Evolutionary conservation across 2,329 filamentous ascomycete species (phyloP), one percentile per base, ranked within the genome.

Genomic region (Exophiala oligosperma): DNA sequence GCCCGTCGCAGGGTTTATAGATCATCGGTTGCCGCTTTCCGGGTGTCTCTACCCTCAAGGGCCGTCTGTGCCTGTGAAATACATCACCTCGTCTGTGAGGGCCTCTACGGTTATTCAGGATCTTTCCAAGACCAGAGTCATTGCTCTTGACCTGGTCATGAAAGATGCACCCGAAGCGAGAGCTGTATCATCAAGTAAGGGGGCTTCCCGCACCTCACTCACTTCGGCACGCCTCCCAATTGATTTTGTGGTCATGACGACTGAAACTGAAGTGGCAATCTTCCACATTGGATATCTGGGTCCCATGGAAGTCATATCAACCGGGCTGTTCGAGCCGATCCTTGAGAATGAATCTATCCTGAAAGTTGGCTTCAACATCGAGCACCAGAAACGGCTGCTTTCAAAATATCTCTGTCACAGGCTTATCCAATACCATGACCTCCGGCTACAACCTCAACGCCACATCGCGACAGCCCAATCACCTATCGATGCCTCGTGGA

Each of bases 301-400:
- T 9, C 35, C 43, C 21, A 26, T 23, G 11, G 8, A 17, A 9
- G 21, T 61, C 17, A 23, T 54, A 17, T 24, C 24, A 26, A 17
- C 32, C 7, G 53, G 51, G 8, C 14, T 37, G 17, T 55, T 61
- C 26, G 11, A n/a, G 24, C 40, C 49, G 4, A 50, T 52, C 9
- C 46, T 61, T n/a, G 43, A 41, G 43, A 48, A 61, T 32, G 49
- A 52, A 37, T 35, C 43, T 7, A 61, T 61, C 9, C 32, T 61
- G 43, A 61, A 61, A 37, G 59, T 61, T 5, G 59, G 59, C 17
- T 52, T 56, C 28, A 57, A 59, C 46, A 40, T 59, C n/a, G 49
- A 54, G 14, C 29, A 23, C 5, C 59, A 61, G 44, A 17, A 21
- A 17, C 29, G 38, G 23, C n/a, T 56, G 3, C 32, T 61, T 44